phyloP scores from a whole-genome alignment of 2,329 filamentous ascomycete species.

The Scytalidium sp. region DNA sequence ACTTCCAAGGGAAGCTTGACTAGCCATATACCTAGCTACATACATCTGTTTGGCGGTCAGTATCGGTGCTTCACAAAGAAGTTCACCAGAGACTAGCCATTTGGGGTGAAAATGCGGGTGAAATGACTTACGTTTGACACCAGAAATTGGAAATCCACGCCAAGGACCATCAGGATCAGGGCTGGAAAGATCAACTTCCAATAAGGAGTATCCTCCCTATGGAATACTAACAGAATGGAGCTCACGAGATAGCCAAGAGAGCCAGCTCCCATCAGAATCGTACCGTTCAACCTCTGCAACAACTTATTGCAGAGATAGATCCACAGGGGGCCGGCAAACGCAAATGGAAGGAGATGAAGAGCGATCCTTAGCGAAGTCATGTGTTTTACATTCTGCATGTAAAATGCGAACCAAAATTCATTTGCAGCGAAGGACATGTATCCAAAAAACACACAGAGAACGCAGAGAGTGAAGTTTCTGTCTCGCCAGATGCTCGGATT shows the following conservation, averaged over 20 bases:
- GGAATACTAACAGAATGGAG: conserved; percentile 53
- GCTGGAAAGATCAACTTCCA: conserved; percentile 65
- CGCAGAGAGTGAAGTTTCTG: conserved; percentile 56
- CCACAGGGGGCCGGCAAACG: conserved; percentile 58
- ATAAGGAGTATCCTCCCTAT: conserved; percentile 52
- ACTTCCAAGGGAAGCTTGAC: conserved; percentile 60
- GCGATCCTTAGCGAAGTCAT: conserved; percentile 56
- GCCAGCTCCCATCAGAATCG: conserved; percentile 51
- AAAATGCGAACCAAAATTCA: conserved; percentile 62
- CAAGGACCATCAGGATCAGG: conserved; percentile 58
- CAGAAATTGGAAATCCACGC: conserved; percentile 69
- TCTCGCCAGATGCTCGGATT: conserved; percentile 57
- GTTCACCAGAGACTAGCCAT: too few species aligned
- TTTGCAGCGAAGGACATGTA: conserved; percentile 60
- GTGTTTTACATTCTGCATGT: conserved; percentile 56
- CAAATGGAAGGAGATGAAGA: conserved; percentile 63
- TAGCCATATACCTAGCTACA: conserved; percentile 62
- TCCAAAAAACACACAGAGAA: conserved; percentile 51
- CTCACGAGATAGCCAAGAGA: conserved; percentile 36
- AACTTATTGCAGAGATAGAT: conserved; percentile 61
- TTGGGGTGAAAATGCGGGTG: neutral
- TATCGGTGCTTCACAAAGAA: conserved; percentile 5
- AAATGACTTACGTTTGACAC: conserved; percentile 57
- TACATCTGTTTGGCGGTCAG: conserved; percentile 50
- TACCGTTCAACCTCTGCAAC: conserved; percentile 63